These are phyloP conservation scores for Coprinopsis marcescibilis DNA, from an alignment of 768 basidiomycete genomes.

Conservation along the genomic window DNA sequence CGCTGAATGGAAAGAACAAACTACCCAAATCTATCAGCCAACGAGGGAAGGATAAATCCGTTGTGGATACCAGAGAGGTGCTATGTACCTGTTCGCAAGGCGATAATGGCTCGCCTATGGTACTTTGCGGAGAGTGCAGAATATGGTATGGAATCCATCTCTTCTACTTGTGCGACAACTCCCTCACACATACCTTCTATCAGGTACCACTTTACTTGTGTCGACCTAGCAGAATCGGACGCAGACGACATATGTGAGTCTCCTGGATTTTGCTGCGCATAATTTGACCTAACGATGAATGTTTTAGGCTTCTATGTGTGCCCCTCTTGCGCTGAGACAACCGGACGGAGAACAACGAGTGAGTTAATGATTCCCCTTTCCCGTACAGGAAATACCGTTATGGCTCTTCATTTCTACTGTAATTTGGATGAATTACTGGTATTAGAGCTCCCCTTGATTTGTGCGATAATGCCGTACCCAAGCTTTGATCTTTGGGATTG, in stretches of 20 bases:
- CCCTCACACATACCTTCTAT: constrained; percentile 7
- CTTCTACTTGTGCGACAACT: not conserved
- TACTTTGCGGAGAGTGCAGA: constrained; percentile 62
- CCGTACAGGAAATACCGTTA: constrained; percentile 2
- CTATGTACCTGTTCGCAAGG: constrained; percentile 63
- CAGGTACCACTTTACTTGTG: constrained; percentile 85
- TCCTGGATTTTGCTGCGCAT: constrained; percentile 11
- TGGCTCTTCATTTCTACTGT: constrained; percentile 5
- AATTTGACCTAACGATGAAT: not conserved
- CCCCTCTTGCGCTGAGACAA: constrained; percentile 48
- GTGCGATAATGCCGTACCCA: constrained; percentile 5
- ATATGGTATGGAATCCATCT: constrained; percentile 55
- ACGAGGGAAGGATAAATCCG: constrained; percentile 14
- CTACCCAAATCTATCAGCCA: constrained; percentile 14
- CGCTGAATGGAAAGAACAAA: constrained; percentile 12
- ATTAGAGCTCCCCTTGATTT: constrained; percentile 7
- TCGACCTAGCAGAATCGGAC: constrained; percentile 52
- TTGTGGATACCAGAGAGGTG: constrained; percentile 18
- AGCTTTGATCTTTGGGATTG: not conserved
- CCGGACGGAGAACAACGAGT: constrained; percentile 67
- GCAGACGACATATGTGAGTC: constrained; percentile 78
- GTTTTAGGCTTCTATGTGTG: constrained; percentile 63
- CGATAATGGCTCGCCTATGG: constrained; percentile 81
- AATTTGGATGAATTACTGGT: constrained; percentile 11
- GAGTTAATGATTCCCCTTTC: constrained; percentile 43